Percentiles rank a stretch among this genome's conserved stretches.
These are phyloP conservation scores for Firmiana major DNA, from an alignment of 345 rosid genomes.

Conservation along the genomic window DNA sequence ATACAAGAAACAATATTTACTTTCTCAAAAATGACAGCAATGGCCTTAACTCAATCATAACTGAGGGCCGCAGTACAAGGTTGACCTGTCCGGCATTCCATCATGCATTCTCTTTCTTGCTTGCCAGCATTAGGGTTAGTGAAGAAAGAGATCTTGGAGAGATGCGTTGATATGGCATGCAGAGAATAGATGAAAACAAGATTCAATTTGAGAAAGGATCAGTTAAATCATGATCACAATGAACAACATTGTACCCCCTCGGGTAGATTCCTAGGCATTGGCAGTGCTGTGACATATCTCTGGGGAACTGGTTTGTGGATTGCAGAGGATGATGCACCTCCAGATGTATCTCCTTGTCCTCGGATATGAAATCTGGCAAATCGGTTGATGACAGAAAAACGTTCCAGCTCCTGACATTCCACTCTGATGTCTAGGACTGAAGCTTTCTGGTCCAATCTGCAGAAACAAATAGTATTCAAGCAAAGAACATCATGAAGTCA, in stretches of 20 bases:
- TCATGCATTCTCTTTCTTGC: conserved; percentile 19
- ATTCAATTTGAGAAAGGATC: conserved; percentile 16
- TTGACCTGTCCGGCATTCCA: conserved; percentile 25
- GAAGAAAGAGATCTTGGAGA: conserved; percentile 3
- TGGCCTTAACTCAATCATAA: conserved; percentile 19
- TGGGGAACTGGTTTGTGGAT: conserved; percentile 42
- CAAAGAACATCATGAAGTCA: conserved; percentile 5
- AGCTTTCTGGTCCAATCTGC: conserved; percentile 57
- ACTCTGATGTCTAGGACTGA: conserved; percentile 49
- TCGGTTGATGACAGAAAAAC: conserved; percentile 69
- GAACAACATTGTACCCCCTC: conserved; percentile 69
- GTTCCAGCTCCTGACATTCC: conserved; percentile 74
- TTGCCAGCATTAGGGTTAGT: conserved; percentile 20
- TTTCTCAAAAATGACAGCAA: conserved; percentile 34
- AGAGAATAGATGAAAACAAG: conserved; percentile 16
- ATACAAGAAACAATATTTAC: conserved; percentile 40
- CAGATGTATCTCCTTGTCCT: conserved; percentile 40
- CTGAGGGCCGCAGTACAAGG: conserved; percentile 15
- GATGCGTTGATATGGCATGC: conserved; percentile 20
- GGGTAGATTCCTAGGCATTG: conserved; percentile 59
- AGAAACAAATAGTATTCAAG: not conserved
- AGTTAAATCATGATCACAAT: conserved; percentile 41
- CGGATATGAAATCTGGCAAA: conserved; percentile 80
- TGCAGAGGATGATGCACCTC: conserved; percentile 27
- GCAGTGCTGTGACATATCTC: conserved; percentile 59